Base-by-base conservation (phyloP, 441 rosid genomes). In the Pelargonium myrrhifolium region DNA sequence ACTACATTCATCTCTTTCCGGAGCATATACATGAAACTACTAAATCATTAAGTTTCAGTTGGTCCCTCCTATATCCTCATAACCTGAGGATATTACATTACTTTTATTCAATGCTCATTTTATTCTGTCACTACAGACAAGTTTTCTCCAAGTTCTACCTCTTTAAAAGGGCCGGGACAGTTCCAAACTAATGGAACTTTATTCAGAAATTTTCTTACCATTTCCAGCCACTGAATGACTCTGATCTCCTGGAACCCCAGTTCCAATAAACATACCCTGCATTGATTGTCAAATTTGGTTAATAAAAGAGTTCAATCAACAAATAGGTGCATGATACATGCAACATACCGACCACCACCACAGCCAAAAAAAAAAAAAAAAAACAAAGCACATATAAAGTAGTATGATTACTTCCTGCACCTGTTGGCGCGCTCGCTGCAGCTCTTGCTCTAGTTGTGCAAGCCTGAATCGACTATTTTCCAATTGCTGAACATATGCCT, bases 401-500 rank as follows among this genome's bases (percentile, higher is more conserved):
- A 28, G 31, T 28, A n/a, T 0, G 43, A 14, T 40, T 45, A 40
- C 12, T 28, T 62, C 39, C 12, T 58, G 64, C 39, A 85, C 91
- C 93, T 93, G 96, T 70, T 89, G 92, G 14, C 86, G 88, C 43
- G 85, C 86, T 68, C 81, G 78, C 78, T 85, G 94, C 68, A 93
- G 92, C 80, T 90, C 97, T 77, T 87, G 92, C 75, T 93, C 96
- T 65, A 93, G 72, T 67, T 89, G 94, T 1, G 90, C 47, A 20
- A 90, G 92, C 85, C 81, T 80, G 65, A 86, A 65, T 17, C 89
- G 78, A 68, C 96, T 81, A 68, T 65, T 86, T 86, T 90, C 98
- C 4, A 93, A 95, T 73, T 90, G 97, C 85, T 89, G 96, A 73
- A 90, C 96, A 79, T 90, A 93, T 68, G 93, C 97, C 97, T 90